Evolutionary conservation across 1,284 basidiomycete species (phyloP), one percentile per base, ranked within the genome.

Genomic region (Hymenochaete sp.): DNA sequence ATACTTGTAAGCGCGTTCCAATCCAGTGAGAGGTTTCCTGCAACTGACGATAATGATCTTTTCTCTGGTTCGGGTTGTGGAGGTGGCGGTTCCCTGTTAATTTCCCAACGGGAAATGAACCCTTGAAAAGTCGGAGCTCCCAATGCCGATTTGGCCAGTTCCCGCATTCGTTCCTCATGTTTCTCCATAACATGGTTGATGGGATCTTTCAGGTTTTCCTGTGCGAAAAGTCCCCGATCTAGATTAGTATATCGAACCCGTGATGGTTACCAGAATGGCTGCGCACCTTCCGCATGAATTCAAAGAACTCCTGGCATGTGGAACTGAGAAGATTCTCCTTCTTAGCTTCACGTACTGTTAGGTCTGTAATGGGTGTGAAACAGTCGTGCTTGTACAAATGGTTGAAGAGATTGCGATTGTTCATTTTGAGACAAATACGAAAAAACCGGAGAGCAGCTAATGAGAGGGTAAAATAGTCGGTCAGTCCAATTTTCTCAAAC

Each of bases 291-390:
- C 87, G 79, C 62, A 98, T 87, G 53, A 79, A 73, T 57, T 98
- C 95, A 57, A 98, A 91, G 52, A 91, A 88, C 60, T 98, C 95
- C 58, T 96, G 82, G 67, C 91, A 97, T 14, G 93, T 89, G 53
- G 92, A 93, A 56, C 83, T 87, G 37, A 98, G 71, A 53, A 99
- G 74, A 62, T 95, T 98, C 64, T 98, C 95, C 48, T 87, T 73
- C 38, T 73, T 71, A 24, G 84, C 84, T 63, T 98, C 95, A 42
- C 75, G 75, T 27, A 85, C 62, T 22, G 91, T 83, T 47, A 98
- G 67, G 46, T 88, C 80, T 43, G 98, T 66, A 49, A 98, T 79
- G 4, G 90, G 86, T 52, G 78, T 76, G 51, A 96, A 70, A 16
- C 93, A 67, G 55, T 93, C 88, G 52, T 87, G 74, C 68, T 93